Percentiles rank a stretch among this genome's conserved stretches.
Evolutionary conservation across 768 basidiomycete species (phyloP).

Genomic region (Coprinopsis cinerea): DNA sequence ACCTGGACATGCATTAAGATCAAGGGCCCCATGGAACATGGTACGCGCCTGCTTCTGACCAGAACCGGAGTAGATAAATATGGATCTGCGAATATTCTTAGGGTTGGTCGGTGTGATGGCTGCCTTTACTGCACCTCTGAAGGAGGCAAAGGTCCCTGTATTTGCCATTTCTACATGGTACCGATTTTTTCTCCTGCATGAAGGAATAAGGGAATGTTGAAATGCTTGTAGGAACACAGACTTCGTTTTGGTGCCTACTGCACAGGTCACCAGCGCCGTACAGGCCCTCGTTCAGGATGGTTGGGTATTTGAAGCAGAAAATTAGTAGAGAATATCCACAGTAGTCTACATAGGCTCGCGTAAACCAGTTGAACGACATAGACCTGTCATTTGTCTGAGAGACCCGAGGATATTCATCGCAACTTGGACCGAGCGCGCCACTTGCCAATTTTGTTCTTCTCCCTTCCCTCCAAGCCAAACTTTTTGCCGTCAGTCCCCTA

Average conservation of each 20-base stretch:
- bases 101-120: conserved; percentile 54
- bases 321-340: background rate
- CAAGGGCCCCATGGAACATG: conserved; percentile 61
- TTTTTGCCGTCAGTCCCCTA: background rate
- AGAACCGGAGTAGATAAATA: background rate
- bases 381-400: background rate
- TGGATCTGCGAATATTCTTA: conserved; percentile 18
- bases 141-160: conserved; percentile 43
- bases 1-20: conserved; percentile 59
- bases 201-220: background rate
- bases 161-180: conserved; percentile 64
- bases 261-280: conserved; percentile 35
- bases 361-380: background rate
- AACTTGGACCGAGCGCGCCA: background rate
- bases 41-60: conserved; percentile 27
- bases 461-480: background rate
- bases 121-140: conserved; percentile 48
- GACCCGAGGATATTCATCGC: background rate
- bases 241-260: conserved; percentile 50
- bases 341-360: background rate
- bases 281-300: conserved; percentile 41
- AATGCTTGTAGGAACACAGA: conserved; percentile 54
- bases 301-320: conserved; percentile 38
- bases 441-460: conserved; percentile 1
- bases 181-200: conserved; percentile 6